Conservation (phyloP, 2,329 filamentous ascomycete genomes). For the Claviceps fusiformis region DNA sequence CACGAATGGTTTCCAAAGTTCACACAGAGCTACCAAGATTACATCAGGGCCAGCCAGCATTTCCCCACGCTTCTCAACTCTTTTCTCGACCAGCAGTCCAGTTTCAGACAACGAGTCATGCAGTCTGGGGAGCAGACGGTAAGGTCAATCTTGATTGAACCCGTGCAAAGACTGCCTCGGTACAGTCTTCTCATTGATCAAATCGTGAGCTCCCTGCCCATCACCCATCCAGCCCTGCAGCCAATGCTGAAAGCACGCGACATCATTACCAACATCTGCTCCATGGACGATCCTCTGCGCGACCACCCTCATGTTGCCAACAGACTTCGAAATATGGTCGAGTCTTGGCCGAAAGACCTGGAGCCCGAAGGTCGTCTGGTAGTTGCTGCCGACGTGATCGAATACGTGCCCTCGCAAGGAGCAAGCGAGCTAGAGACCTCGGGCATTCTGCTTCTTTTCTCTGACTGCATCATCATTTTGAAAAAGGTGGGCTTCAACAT, state of each 20-base stretch:
- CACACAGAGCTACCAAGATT: conserved; percentile 79
- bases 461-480: conserved; percentile 66
- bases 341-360: conserved; percentile 61
- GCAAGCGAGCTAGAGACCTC: conserved; percentile 31
- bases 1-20: conserved; percentile 91
- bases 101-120: conserved; percentile 66
- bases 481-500: conserved; percentile 52
- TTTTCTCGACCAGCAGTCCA: conserved; percentile 69
- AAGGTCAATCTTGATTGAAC: conserved; percentile 87
- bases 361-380: conserved; percentile 68
- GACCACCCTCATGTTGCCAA: conserved; percentile 63
- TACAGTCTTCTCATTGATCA: conserved; percentile 96
- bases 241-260: conserved; percentile 79
- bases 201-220: conserved; percentile 73
- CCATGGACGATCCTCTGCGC: conserved; percentile 59
- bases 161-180: conserved; percentile 82
- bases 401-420: conserved; percentile 53
- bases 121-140: conserved; percentile 81
- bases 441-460: conserved; percentile 72
- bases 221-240: conserved; percentile 73
- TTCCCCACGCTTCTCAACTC: conserved; percentile 70
- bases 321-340: conserved; percentile 61
- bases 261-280: conserved; percentile 92
- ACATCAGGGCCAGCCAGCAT: conserved; percentile 79
- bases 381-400: conserved; percentile 65